Percentiles rank a stretch among this genome's conserved stretches.
Evolutionary conservation across 164 flowering plant genomes (phyloP).

Genomic region (Taxillus chinensis): DNA sequence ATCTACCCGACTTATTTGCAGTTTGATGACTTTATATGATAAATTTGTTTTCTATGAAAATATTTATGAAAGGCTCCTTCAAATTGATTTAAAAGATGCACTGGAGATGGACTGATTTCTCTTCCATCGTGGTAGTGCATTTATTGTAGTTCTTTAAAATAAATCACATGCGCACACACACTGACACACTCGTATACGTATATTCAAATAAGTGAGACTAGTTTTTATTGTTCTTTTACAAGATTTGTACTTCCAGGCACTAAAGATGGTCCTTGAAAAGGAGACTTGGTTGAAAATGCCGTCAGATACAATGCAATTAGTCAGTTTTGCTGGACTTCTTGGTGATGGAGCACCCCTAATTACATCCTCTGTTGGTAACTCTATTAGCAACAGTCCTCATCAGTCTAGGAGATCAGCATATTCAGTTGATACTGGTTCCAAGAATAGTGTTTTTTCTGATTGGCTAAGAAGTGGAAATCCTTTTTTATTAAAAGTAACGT

Average conservation of each 20-base stretch:
- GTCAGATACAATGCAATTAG: constrained; percentile 58
- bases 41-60: too few species aligned
- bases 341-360: constrained; percentile 92
- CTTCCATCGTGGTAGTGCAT: too few species aligned
- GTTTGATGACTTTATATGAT: too few species aligned
- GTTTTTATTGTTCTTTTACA: neutral
- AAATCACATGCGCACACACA: too few species aligned
- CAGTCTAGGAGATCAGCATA: constrained; percentile 32
- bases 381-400: constrained; percentile 22
- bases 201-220: too few species aligned
- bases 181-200: too few species aligned
- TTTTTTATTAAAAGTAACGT: constrained; percentile 37
- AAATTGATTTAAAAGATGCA: too few species aligned
- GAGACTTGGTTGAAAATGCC: constrained; percentile 77
- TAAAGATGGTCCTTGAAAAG: constrained; percentile 93
- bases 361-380: constrained; percentile 34
- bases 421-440: constrained; percentile 21
- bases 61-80: too few species aligned
- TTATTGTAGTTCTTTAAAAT: too few species aligned
- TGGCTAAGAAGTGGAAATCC: constrained; percentile 78
- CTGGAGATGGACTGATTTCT: too few species aligned
- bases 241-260: constrained; percentile 45
- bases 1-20: too few species aligned
- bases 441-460: constrained; percentile 53
- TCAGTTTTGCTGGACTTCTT: constrained; percentile 87